Base-by-base conservation (phyloP, 2,329 filamentous ascomycete species). In the Bipolaris oryzae region DNA sequence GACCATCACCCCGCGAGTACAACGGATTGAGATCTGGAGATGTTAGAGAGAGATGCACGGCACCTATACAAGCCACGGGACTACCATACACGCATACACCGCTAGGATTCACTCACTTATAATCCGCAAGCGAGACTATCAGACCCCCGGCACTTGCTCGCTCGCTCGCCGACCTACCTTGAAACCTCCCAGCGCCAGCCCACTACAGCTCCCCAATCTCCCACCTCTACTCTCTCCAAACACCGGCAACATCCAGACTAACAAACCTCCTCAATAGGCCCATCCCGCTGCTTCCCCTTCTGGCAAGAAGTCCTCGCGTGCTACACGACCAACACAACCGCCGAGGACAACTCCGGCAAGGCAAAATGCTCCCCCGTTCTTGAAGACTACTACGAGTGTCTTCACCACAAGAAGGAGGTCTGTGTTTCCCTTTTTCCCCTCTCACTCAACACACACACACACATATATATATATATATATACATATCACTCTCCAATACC, bases 351-450 rank as follows among this genome's bases (percentile, higher is more conserved):
- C 67, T 86, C 87, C 15, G 91, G 91, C 68, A 95, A 93, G 82
- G 89, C 88, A 78, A 96, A 96, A 81, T 99, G 96, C 77, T 81
- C 84, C 16, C 89, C 90, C 15, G 85, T 87, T 4, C 83, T 98
- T 66, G 95, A 99, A 77, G 95, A 99, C 77, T 99, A 99, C 83
- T 96, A 97, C 77, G 95, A 99, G 82, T 99, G 96, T 79, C 81
- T 99, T 75, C 95, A 99, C 78, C 95, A 99, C 84, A 92, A 90
- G 84, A 99, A 99, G 83, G 95, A 99, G 91, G 95, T 98, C 73
- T 56, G 86, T 78, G 4, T 6, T 42, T 10, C 59, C 20, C 39
- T 18, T 21, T 31, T 7, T 21, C 9, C 11, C 7, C 23, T 25
- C 13, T 31, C 25, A 31, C 35, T 18, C 13, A 31, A 21, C 11